A percentile compares a stretch with the other conserved stretches of the same genome.
Conservation (phyloP, 2,329 filamentous ascomycete species). For the Monosporascus sp. region DNA sequence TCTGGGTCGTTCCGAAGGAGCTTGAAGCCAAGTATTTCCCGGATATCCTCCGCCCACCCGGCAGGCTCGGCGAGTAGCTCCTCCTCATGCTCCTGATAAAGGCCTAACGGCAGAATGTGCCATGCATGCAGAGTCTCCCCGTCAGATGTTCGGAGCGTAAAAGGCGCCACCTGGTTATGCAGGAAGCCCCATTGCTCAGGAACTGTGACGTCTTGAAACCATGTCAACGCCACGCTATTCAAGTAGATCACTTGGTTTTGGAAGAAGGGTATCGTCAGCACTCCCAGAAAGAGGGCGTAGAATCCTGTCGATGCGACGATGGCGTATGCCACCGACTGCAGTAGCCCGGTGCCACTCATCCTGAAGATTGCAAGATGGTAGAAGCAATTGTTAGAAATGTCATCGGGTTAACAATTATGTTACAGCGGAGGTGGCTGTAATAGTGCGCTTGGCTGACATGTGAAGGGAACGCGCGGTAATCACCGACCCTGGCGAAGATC, state of each 20-base stretch:
- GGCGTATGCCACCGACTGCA: no score
- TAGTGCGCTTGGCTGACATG: no score
- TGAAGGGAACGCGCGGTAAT: no score
- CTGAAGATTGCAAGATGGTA: no score
- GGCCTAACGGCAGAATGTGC: slow-evolving; percentile 66
- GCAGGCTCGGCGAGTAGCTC: slow-evolving; percentile 33
- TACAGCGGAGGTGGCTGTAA: no score
- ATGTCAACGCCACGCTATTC: slow-evolving; percentile 47
- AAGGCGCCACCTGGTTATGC: slow-evolving; percentile 67
- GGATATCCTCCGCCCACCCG: slow-evolving; percentile 30
- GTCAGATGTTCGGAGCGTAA: slow-evolving; percentile 60
- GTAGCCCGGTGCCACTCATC: no score
- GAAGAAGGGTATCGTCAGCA: slow-evolving; percentile 32
- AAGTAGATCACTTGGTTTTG: slow-evolving; percentile 54
- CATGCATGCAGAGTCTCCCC: slow-evolving; percentile 65
- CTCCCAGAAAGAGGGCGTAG: slow-evolving; percentile 11
- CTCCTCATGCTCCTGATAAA: slow-evolving; percentile 57
- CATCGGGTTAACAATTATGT: no score
- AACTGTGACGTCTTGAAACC: slow-evolving; percentile 55
- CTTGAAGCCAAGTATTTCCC: slow-evolving; percentile 30
- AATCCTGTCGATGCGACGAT: neutral
- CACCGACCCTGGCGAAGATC: no score
- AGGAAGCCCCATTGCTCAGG: slow-evolving; percentile 68
- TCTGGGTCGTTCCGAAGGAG: slow-evolving; percentile 40
- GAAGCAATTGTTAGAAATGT: no score